phyloP scores from a whole-genome alignment of 176 grass and related monocot genomes.

The Oryza australiensis region DNA sequence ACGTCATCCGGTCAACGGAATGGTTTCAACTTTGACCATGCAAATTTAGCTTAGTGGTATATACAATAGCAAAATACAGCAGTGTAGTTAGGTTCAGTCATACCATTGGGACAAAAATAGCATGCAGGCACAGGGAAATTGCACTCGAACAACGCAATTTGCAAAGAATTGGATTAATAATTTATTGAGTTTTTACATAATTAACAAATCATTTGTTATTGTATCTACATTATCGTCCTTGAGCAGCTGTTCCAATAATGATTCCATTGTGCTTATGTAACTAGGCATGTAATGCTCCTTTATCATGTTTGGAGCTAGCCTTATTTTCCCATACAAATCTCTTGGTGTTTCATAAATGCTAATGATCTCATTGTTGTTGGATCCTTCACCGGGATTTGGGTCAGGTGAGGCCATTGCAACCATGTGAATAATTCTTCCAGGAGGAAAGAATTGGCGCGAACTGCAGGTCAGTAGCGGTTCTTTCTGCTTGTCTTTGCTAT shows the following conservation, averaged over 20 bases:
- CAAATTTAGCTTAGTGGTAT: too few relatives aligned
- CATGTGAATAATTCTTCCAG: slow-evolving; percentile 79
- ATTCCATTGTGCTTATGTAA: slow-evolving; percentile 66
- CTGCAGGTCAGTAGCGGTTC: background rate
- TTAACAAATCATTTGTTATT: slow-evolving; percentile 37
- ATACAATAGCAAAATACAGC: background rate
- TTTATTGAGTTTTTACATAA: slow-evolving; percentile 26
- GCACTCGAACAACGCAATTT: background rate
- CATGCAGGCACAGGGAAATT: background rate
- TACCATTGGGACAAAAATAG: background rate
- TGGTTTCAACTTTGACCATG: slow-evolving; percentile 8
- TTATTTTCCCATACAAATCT: slow-evolving; percentile 65
- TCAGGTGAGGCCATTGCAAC: slow-evolving; percentile 38
- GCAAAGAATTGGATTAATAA: slow-evolving; percentile 42
- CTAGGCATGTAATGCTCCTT: slow-evolving; percentile 75
- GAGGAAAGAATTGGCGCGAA: slow-evolving; percentile 52
- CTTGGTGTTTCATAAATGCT: slow-evolving; percentile 58
- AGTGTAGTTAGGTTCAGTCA: background rate
- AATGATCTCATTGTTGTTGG: slow-evolving; percentile 44
- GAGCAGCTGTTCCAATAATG: slow-evolving; percentile 53
- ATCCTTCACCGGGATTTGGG: slow-evolving; percentile 9
- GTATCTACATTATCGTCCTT: slow-evolving; percentile 37
- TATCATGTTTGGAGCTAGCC: slow-evolving; percentile 69
- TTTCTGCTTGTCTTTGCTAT: slow-evolving; percentile 28
- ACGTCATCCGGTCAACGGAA: slow-evolving; percentile 5